phyloP scores from a whole-genome alignment of 2,329 filamentous ascomycete species.

The Tricladium varicosporioides region DNA sequence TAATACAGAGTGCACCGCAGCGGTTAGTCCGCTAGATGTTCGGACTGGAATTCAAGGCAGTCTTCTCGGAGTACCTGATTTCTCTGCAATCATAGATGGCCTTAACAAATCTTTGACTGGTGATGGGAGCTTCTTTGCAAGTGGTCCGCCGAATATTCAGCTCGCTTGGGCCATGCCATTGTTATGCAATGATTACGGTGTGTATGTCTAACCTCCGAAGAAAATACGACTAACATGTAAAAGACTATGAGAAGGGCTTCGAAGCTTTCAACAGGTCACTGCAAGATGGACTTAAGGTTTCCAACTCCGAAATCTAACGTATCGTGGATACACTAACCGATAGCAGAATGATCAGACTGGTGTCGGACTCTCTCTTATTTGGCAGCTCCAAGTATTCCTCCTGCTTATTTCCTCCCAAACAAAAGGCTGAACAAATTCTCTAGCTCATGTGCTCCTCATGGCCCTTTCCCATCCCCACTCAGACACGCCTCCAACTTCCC shows the following conservation, averaged over 20 bases:
- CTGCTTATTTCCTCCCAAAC: not conserved
- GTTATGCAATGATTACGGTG: constrained; percentile 8
- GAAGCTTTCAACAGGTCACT: constrained; percentile 1
- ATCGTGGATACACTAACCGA: not conserved
- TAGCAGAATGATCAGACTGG: not conserved
- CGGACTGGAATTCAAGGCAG: constrained; percentile 1
- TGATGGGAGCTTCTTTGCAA: constrained; percentile 2
- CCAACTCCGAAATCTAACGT: not conserved
- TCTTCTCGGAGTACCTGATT: constrained; percentile 4
- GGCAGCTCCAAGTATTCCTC: constrained; percentile 1
- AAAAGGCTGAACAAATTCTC: not conserved
- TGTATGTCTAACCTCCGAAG: not conserved
- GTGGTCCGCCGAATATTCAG: not conserved
- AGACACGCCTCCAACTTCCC: not conserved
- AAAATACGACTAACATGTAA: not conserved
- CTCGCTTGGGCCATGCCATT: constrained; percentile 5
- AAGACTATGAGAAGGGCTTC: constrained; percentile 4
- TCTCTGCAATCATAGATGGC: constrained; percentile 1
- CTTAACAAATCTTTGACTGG: constrained; percentile 1
- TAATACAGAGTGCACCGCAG: constrained; percentile 3
- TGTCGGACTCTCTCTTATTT: constrained; percentile 1
- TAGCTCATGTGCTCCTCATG: constrained; percentile 9
- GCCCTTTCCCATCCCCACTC: constrained; percentile 6
- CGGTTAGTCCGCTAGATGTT: constrained; percentile 3
- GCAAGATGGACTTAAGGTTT: constrained; percentile 6